Base-by-base conservation (phyloP, 2,329 filamentous ascomycete species). In the Talaromyces sp. region DNA sequence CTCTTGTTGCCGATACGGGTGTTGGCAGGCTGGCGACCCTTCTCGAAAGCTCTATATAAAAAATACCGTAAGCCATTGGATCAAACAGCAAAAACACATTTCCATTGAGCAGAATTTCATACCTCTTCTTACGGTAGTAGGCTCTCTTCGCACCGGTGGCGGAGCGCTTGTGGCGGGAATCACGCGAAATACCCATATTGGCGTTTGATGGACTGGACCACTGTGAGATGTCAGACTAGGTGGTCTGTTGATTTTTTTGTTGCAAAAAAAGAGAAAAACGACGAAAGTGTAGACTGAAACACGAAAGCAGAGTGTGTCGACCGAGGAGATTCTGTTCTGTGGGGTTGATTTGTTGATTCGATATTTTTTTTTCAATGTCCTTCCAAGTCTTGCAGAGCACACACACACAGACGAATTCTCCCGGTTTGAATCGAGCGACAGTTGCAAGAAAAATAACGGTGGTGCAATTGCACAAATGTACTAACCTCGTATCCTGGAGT, bases 81-180 rank as follows among this genome's bases (percentile, higher is more conserved):
- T 30, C 8, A 17, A 19, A 6, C n/a, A 27, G 10, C 5, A 33
- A 33, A 33, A 33, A 3, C n/a, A 13, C 2, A 33, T 33, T 13
- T 32, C 27, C 25, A 5, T 52, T 17, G 6, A 17, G 32, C 10
- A 19, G 30, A 42, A 36, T 22, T 70, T 67, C 78, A 72, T 81
- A 82, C 80, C 79, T 82, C 78, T 81, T 79, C 80, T 82, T 82
- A 75, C 91, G 88, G 88, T 93, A 95, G 84, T 88, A 90, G 84
- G 90, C 86, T 81, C 90, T 89, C 90, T 99, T 99, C 78, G 96
- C 95, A 87, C 95, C 96, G 81, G 96, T 91, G 82, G 93, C 93
- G 83, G 92, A 93, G 85, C 95, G 93, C 91, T 99, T 99, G 89
- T 99, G 95, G 86, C 95, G 92, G 82, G 92, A 96, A 85, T 98